Percentiles rank a stretch among this genome's conserved stretches.
Evolutionary conservation across 169 alveolate genomes (phyloP).

Genomic region (Plasmodium relictum): DNA sequence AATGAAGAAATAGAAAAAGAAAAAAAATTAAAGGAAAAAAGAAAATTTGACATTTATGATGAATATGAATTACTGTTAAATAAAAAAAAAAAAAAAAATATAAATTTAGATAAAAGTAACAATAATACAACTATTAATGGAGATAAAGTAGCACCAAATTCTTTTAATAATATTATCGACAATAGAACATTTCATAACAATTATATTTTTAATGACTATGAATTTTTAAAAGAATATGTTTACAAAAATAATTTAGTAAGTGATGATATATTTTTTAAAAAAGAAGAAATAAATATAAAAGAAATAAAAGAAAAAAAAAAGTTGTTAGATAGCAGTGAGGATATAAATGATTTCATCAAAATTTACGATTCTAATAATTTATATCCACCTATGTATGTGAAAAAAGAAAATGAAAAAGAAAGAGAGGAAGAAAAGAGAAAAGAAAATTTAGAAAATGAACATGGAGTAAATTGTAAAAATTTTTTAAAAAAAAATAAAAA

Average conservation of each 20-base stretch:
- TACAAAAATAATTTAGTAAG: constrained; percentile 31
- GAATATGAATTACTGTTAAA: constrained; percentile 48
- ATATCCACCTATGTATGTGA: constrained; percentile 53
- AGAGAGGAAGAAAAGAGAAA: not conserved
- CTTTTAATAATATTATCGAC: not conserved
- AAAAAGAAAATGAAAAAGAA: not conserved
- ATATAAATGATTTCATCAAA: constrained; percentile 32
- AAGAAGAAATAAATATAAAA: constrained; percentile 10
- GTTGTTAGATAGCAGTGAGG: constrained; percentile 24
- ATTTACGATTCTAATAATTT: constrained; percentile 32
- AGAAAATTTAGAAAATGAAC: not conserved
- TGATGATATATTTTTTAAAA: constrained; percentile 71
- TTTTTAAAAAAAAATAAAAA: constrained; percentile 11
- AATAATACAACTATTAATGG: not conserved
- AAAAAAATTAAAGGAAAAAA: constrained; percentile 20
- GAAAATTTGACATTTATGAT: constrained; percentile 50
- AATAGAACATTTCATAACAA: constrained; percentile 21
- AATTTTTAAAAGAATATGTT: constrained; percentile 38
- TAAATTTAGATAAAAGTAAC: not conserved
- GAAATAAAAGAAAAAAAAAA: constrained; percentile 12
- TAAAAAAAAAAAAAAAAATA: constrained; percentile 25
- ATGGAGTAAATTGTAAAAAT: not conserved
- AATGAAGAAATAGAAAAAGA: constrained; percentile 56
- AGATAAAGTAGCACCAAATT: constrained; percentile 11
- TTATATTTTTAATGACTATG: constrained; percentile 48